A percentile compares a stretch with the other conserved stretches of the same genome.
Evolutionary conservation across 768 basidiomycete species (phyloP).

Genomic region (Boletus sp.): DNA sequence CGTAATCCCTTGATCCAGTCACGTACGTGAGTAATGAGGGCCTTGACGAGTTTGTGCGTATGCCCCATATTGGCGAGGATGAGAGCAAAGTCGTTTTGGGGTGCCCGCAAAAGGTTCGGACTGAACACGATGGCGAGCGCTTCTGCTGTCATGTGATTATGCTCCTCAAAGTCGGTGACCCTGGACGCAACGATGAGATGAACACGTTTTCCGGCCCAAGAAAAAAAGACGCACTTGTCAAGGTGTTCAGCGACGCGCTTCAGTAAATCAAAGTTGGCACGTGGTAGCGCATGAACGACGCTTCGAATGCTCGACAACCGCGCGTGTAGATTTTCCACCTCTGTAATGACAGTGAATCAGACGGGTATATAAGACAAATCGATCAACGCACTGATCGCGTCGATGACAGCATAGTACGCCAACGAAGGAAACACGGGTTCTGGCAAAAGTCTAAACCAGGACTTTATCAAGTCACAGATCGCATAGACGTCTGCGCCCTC

Average conservation of each 20-base stretch:
- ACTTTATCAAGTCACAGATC: constrained; percentile 79
- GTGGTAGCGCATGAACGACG: constrained; percentile 69
- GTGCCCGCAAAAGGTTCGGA: constrained; percentile 74
- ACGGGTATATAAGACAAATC: neutral
- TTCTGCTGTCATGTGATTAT: constrained; percentile 88
- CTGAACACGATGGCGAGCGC: constrained; percentile 85
- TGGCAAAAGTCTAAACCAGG: constrained; percentile 82
- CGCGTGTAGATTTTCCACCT: constrained; percentile 66
- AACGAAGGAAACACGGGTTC: constrained; percentile 74
- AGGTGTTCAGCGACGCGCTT: constrained; percentile 79
- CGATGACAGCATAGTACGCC: constrained; percentile 67
- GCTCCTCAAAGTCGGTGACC: constrained; percentile 85
- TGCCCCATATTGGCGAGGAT: constrained; percentile 80
- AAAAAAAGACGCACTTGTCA: constrained; percentile 51
- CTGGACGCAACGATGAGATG: constrained; percentile 34
- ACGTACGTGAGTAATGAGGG: constrained; percentile 73
- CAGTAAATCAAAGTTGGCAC: constrained; percentile 74
- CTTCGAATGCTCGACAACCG: constrained; percentile 62
- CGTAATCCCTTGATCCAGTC: neutral
- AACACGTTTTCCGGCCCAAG: neutral
- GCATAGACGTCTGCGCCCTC: constrained; percentile 73
- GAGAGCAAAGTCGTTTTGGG: constrained; percentile 74
- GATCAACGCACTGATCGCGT: constrained; percentile 59
- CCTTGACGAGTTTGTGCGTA: constrained; percentile 72
- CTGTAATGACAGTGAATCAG: constrained; percentile 36